Conservation (phyloP, 1,284 basidiomycete genomes). For the Takashimella tepidaria region DNA sequence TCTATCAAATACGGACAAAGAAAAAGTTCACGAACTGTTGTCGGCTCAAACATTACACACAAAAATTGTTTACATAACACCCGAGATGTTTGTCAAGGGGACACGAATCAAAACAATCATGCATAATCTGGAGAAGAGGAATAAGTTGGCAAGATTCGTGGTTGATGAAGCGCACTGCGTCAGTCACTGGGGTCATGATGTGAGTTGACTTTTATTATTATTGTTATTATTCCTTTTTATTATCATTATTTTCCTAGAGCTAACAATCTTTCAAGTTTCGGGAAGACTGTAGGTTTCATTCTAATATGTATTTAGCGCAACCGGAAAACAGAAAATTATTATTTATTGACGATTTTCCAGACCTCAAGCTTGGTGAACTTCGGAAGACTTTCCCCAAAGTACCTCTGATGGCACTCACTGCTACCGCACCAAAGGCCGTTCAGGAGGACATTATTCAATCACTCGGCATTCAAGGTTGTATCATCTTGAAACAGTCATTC, state of each 20-base stretch:
- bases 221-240: no score
- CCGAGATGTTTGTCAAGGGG: conserved; percentile 75
- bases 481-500: conserved; percentile 73
- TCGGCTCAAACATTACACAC: conserved; percentile 46
- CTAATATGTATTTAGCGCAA: no score
- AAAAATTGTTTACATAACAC: conserved; percentile 83
- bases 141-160: conserved; percentile 78
- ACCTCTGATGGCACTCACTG: conserved; percentile 94
- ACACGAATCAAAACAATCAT: conserved; percentile 58
- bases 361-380: conserved; percentile 62
- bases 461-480: conserved; percentile 61
- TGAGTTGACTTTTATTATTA: no score
- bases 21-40: conserved; percentile 51
- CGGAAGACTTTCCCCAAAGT: conserved; percentile 68
- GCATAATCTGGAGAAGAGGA: conserved; percentile 54
- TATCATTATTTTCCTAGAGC: neutral
- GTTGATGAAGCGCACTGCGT: conserved; percentile 97
- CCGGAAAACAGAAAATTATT: no score
- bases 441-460: conserved; percentile 71
- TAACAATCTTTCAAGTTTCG: conserved; percentile 38
- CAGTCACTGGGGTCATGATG: conserved; percentile 51
- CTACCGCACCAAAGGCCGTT: conserved; percentile 77
- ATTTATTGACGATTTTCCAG: no score
- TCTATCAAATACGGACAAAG: conserved; percentile 47
- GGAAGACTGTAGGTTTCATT: conserved; percentile 44